phyloP scores from a whole-genome alignment of 73 alveolate genomes.

The Urostyla sp. region DNA sequence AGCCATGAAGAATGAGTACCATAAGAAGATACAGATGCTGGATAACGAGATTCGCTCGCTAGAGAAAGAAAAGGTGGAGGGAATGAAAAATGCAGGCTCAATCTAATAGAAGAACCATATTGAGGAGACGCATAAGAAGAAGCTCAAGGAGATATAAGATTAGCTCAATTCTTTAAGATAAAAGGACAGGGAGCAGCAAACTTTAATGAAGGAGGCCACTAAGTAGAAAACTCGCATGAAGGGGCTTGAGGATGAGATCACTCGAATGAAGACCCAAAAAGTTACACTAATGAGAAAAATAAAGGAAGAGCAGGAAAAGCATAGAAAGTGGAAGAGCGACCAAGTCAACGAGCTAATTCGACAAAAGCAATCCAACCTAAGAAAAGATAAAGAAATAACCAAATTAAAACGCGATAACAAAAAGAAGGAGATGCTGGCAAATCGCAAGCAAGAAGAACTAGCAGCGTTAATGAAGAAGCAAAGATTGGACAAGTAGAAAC shows the following conservation, averaged over 20 bases:
- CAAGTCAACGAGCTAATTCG: slow-evolving; percentile 67
- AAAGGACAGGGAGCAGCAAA: slow-evolving; percentile 74
- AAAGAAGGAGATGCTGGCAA: slow-evolving; percentile 62
- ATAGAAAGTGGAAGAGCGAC: slow-evolving; percentile 71
- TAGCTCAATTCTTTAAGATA: slow-evolving; percentile 65
- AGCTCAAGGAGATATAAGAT: slow-evolving; percentile 71
- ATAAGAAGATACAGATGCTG: slow-evolving; percentile 62
- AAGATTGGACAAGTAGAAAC: slow-evolving; percentile 24
- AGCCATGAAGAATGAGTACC: slow-evolving; percentile 67
- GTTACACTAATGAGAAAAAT: slow-evolving; percentile 61
- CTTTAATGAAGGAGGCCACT: slow-evolving; percentile 47
- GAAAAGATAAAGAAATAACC: slow-evolving; percentile 74
- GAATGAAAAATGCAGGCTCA: slow-evolving; percentile 64
- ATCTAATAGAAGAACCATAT: slow-evolving; percentile 55
- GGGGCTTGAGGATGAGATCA: slow-evolving; percentile 72
- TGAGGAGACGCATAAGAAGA: slow-evolving; percentile 65
- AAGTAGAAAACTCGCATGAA: slow-evolving; percentile 64
- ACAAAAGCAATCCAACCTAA: slow-evolving; percentile 60
- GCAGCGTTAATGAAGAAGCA: slow-evolving; percentile 50
- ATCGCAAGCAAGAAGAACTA: slow-evolving; percentile 72
- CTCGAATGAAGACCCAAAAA: slow-evolving; percentile 68
- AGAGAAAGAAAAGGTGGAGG: slow-evolving; percentile 69
- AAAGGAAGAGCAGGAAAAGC: slow-evolving; percentile 77
- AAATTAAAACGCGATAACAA: slow-evolving; percentile 70
- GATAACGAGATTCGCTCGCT: slow-evolving; percentile 65